A percentile compares a stretch with the other conserved stretches of the same genome.
Evolutionary conservation across 805 yeast genomes (phyloP).

Genomic region (Hemisphaericaspora nanyangensis): DNA sequence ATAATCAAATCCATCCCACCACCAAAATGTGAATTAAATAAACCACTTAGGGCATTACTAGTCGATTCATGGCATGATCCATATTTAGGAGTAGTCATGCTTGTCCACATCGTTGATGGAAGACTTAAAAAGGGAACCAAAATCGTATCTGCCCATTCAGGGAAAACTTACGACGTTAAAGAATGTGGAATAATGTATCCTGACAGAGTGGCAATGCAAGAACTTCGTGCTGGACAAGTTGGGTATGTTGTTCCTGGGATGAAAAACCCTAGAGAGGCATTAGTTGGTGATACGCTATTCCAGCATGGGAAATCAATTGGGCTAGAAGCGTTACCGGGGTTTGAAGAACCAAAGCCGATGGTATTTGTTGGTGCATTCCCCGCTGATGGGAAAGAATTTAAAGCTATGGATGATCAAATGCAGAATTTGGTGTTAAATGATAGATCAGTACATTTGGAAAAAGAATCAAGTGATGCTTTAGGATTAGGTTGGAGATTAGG

Average conservation of each 20-base stretch:
- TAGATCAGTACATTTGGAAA: constrained; percentile 81
- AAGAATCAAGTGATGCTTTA: constrained; percentile 88
- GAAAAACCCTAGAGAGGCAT: constrained; percentile 81
- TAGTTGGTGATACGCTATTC: constrained; percentile 87
- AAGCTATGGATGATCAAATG: constrained; percentile 83
- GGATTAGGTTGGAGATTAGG: constrained; percentile 99
- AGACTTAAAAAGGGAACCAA: constrained; percentile 67
- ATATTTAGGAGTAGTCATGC: constrained; percentile 83
- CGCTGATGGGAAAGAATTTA: constrained; percentile 89
- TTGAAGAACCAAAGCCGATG: constrained; percentile 97
- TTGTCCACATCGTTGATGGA: constrained; percentile 86
- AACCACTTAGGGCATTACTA: constrained; percentile 67
- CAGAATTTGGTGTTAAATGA: constrained; percentile 87
- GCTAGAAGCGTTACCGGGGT: constrained; percentile 84
- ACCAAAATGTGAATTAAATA: constrained; percentile 54
- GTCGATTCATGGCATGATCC: constrained; percentile 99
- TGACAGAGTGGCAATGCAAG: constrained; percentile 63
- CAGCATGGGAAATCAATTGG: constrained; percentile 50
- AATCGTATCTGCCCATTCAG: constrained; percentile 73
- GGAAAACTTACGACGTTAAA: constrained; percentile 75
- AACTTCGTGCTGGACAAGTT: constrained; percentile 83
- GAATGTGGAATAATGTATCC: constrained; percentile 97
- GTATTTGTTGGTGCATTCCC: constrained; percentile 98
- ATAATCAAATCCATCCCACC: constrained; percentile 78
- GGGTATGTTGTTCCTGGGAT: constrained; percentile 95